Evolutionary conservation across 495 filamentous ascomycete genomes (phyloP).

Genomic region (Podospora didyma): DNA sequence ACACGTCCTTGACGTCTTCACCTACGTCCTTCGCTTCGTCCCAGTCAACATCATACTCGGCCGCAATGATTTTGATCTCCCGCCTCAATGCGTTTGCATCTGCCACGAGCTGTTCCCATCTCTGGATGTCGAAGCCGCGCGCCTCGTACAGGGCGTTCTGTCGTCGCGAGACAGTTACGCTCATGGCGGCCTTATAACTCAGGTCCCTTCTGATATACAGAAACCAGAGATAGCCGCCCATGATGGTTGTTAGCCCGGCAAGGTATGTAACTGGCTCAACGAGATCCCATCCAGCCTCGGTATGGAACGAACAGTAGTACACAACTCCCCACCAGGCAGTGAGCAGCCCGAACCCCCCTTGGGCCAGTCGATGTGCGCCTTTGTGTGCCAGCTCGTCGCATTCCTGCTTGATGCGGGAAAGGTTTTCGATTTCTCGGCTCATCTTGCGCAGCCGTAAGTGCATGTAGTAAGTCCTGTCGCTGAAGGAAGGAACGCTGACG

Average conservation of each 20-base stretch:
- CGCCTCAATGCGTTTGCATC: slow-evolving; percentile 73
- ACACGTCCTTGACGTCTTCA: slow-evolving; percentile 64
- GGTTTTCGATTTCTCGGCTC: slow-evolving; percentile 57
- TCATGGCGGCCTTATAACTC: slow-evolving; percentile 77
- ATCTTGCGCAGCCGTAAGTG: slow-evolving; percentile 70
- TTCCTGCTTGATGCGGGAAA: slow-evolving; percentile 71
- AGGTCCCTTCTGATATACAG: slow-evolving; percentile 89
- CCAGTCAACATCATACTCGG: slow-evolving; percentile 94
- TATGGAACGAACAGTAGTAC: slow-evolving; percentile 74
- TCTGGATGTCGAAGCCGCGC: slow-evolving; percentile 67
- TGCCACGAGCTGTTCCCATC: slow-evolving; percentile 77
- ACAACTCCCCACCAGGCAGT: slow-evolving; percentile 77
- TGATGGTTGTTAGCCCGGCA: slow-evolving; percentile 74
- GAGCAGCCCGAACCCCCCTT: slow-evolving; percentile 70
- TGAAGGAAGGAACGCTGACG: slow-evolving; percentile 80
- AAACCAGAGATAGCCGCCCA: slow-evolving; percentile 91
- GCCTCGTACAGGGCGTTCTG: slow-evolving; percentile 73
- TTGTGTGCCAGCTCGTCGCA: slow-evolving; percentile 76
- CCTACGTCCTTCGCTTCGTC: slow-evolving; percentile 75
- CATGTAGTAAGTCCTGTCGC: slow-evolving; percentile 84
- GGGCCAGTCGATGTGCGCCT: slow-evolving; percentile 73
- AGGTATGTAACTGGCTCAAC: slow-evolving; percentile 92
- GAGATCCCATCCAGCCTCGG: slow-evolving; percentile 78
- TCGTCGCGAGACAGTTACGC: slow-evolving; percentile 74
- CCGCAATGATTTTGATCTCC: slow-evolving; percentile 78